Percentiles rank a stretch among this genome's conserved stretches.
phyloP scores from a whole-genome alignment of 331 rosid species.

The Pyracantha coccinea region DNA sequence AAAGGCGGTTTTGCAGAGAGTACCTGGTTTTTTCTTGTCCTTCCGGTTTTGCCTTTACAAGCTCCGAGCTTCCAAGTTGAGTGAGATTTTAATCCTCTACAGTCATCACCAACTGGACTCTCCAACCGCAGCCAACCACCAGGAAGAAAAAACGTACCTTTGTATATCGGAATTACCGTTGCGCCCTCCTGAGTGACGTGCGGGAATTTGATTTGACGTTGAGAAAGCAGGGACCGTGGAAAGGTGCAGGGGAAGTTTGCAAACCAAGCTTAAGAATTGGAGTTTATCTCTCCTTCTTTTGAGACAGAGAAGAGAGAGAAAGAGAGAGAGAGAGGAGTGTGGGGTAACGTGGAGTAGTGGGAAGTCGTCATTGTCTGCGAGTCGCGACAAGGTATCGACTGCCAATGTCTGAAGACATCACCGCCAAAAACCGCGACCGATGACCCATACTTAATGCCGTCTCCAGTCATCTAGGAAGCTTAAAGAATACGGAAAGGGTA shows the following conservation, averaged over 20 bases:
- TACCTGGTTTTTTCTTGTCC: slow-evolving; percentile 11
- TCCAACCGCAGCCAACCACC: background rate
- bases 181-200: slow-evolving; percentile 3
- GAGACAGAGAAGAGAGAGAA: background rate
- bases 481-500: too few relatives aligned
- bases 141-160: background rate
- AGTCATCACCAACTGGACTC: background rate
- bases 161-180: background rate
- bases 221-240: background rate
- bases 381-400: slow-evolving; percentile 33
- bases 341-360: slow-evolving; percentile 25
- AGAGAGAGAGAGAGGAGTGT: background rate
- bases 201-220: background rate
- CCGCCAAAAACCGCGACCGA: slow-evolving; percentile 23
- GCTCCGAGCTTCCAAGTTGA: slow-evolving; percentile 13
- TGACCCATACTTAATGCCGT: background rate
- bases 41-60: background rate
- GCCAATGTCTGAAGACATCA: slow-evolving; percentile 17
- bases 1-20: slow-evolving; percentile 20
- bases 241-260: background rate
- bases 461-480: too few relatives aligned
- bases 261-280: background rate
- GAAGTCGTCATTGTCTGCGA: slow-evolving; percentile 30
- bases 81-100: background rate
- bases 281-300: background rate